Conservation (phyloP, 371 early-diverging fungal species). For the Mortierella polycephala region DNA sequence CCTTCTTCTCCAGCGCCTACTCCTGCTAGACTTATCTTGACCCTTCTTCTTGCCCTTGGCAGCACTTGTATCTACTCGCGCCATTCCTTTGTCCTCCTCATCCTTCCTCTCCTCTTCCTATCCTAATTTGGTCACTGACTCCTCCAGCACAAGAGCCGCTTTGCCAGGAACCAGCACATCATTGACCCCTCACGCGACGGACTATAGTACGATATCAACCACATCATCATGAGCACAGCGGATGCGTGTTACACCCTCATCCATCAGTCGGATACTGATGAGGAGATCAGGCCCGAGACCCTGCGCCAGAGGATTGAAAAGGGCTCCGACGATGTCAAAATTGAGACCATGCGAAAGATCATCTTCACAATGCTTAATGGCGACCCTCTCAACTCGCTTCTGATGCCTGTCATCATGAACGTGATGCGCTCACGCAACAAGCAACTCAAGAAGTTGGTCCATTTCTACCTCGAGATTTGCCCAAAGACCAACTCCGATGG, state of each 20-base stretch:
- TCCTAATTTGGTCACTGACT: background rate
- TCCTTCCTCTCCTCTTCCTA: background rate
- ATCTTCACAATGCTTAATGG: conserved; percentile 92
- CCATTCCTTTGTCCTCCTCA: background rate
- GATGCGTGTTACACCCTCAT: conserved; percentile 79
- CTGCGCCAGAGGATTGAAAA: conserved; percentile 86
- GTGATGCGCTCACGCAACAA: conserved; percentile 93
- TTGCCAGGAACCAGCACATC: too few relatives aligned
- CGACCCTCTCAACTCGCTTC: conserved; percentile 87
- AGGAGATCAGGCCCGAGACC: conserved; percentile 73
- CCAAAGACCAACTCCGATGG: conserved; percentile 94
- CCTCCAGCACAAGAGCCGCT: too few relatives aligned
- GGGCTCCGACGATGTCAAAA: conserved; percentile 91
- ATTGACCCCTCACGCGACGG: too few relatives aligned
- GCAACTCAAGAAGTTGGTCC: conserved; percentile 94
- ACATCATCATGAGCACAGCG: conserved; percentile 41
- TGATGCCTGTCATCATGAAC: conserved; percentile 97
- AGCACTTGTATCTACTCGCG: background rate
- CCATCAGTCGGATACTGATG: conserved; percentile 73
- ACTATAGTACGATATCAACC: background rate
- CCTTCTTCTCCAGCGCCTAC: background rate
- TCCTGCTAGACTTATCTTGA: background rate
- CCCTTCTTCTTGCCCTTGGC: too few relatives aligned
- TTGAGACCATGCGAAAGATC: conserved; percentile 93
- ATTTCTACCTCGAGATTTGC: conserved; percentile 97